Conservation (phyloP, 2,329 filamentous ascomycete species). For the Pyrenochaeta sp. region DNA sequence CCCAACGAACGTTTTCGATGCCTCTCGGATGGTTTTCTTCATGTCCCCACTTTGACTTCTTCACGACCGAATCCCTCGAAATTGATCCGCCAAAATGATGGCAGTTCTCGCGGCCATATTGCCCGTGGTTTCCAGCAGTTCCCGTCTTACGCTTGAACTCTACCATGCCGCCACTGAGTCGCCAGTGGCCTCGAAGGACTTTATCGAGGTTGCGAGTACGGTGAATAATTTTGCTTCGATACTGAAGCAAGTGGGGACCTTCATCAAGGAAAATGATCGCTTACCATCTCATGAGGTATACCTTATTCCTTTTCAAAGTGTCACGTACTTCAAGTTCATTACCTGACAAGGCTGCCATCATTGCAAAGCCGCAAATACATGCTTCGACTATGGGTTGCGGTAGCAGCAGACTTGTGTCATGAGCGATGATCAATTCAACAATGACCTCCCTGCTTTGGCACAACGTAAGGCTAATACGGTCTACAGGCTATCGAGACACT, state of each 20-base stretch:
- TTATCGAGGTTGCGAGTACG: slow-evolving; percentile 39
- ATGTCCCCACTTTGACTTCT: slow-evolving; percentile 13
- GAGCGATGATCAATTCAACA: neutral
- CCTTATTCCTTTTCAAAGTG: neutral
- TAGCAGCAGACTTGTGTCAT: neutral
- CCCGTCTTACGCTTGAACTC: slow-evolving; percentile 42
- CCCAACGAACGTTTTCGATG: slow-evolving; percentile 26
- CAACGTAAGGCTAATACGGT: slow-evolving; percentile 15
- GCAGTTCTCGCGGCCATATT: slow-evolving; percentile 46
- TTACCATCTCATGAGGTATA: slow-evolving; percentile 46
- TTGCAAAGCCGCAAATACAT: neutral
- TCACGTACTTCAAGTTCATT: neutral
- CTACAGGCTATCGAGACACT: slow-evolving; percentile 42
- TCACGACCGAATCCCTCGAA: slow-evolving; percentile 3
- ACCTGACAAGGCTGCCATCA: neutral
- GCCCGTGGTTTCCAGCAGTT: slow-evolving; percentile 42
- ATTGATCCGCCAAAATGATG: slow-evolving; percentile 27
- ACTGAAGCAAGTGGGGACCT: slow-evolving; percentile 48
- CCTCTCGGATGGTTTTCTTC: slow-evolving; percentile 11
- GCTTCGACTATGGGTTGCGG: neutral
- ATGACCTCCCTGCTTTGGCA: neutral
- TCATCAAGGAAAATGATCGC: slow-evolving; percentile 47
- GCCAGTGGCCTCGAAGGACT: slow-evolving; percentile 31
- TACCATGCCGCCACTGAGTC: slow-evolving; percentile 40
- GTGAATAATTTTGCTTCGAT: slow-evolving; percentile 46